Evolutionary conservation across 2,329 filamentous ascomycete species (phyloP).

Genomic region (Diaporthe velutina): DNA sequence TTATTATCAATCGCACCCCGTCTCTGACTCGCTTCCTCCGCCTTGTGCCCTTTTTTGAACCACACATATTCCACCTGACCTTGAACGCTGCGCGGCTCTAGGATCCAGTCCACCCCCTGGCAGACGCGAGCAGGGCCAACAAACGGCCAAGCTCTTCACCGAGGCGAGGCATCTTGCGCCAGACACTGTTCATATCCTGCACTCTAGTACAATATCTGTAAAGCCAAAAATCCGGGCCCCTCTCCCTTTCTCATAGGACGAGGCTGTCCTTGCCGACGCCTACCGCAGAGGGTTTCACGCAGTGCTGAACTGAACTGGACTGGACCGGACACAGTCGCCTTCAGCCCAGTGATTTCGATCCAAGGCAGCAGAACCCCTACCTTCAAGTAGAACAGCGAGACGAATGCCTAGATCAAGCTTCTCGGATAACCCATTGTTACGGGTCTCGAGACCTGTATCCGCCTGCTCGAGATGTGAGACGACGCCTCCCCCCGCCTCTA

Average conservation of each 20-base stretch:
- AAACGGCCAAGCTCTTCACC: conserved; percentile 21
- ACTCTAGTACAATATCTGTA: not conserved
- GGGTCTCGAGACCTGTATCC: conserved; percentile 83
- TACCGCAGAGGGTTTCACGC: not conserved
- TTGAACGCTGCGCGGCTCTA: not conserved
- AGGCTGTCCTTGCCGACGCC: not conserved
- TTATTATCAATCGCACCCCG: not conserved
- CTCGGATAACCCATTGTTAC: conserved; percentile 69
- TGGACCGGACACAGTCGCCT: conserved; percentile 3
- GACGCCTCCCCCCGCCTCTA: not conserved
- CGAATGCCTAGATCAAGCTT: conserved; percentile 56
- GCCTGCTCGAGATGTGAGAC: conserved; percentile 80
- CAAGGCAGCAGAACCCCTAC: conserved; percentile 3
- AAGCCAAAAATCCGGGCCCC: not conserved
- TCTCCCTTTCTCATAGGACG: not conserved
- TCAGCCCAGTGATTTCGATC: conserved; percentile 1
- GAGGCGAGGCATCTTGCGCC: not conserved
- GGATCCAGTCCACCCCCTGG: not conserved
- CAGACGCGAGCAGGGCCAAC: not conserved
- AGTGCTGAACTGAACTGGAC: not conserved
- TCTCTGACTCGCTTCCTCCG: not conserved
- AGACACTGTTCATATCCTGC: not conserved
- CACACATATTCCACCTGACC: not conserved
- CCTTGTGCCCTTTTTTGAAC: not conserved
- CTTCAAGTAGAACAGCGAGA: not conserved